Evolutionary conservation across 176 grass and related monocot genomes (phyloP), one percentile per base, ranked within the genome.

Genomic region (Rhynchospora pubera): DNA sequence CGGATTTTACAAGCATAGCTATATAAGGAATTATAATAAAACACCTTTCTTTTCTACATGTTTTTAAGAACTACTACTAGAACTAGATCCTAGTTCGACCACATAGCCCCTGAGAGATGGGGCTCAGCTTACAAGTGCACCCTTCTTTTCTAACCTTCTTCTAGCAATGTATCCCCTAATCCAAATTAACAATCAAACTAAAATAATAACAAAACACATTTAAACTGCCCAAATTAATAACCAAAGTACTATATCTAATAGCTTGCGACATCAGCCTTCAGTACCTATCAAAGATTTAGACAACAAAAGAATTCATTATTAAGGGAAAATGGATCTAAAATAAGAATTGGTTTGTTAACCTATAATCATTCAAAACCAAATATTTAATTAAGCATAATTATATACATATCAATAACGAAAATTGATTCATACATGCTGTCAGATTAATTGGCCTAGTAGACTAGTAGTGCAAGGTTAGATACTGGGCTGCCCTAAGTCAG

Each of bases 61-160:
- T 62, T 47, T 64, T 80, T 64, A 82, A 66, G 61, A 21, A 80
- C 75, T 84, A 51, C 72, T 84, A 28, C 55, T 81, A 8, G 82
- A 88, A 68, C 91, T 87, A n/a, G 89, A 84, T 60, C 94, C 97
- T 6, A 84, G 77, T 85, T 93, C 93, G 46, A 99, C 93, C 11
- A 91, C 91, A 32, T 98, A 98, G 73, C 85, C 84, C 87, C 97
- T 89, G 28, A 99, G 87, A 1, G 97, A 99, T 56, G 97, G 97
- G 9, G 87, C 91, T 84, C 94, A 87, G 65, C 69, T 67, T 0
- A 89, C 70, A 18, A 79, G 86, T 85, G 91, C 71, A 22, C 18
- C 87, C 50, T 98, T 96, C 52, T 89, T 87, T 57, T 90, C 85
- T 16, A 99, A 83, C 77, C 92, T 87, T 42, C 92, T 95, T 84